A percentile compares a stretch with the other conserved stretches of the same genome.
These are phyloP conservation scores for Colletotrichum australisinense DNA, from an alignment of 2,329 filamentous ascomycete species.

Conservation along the genomic window DNA sequence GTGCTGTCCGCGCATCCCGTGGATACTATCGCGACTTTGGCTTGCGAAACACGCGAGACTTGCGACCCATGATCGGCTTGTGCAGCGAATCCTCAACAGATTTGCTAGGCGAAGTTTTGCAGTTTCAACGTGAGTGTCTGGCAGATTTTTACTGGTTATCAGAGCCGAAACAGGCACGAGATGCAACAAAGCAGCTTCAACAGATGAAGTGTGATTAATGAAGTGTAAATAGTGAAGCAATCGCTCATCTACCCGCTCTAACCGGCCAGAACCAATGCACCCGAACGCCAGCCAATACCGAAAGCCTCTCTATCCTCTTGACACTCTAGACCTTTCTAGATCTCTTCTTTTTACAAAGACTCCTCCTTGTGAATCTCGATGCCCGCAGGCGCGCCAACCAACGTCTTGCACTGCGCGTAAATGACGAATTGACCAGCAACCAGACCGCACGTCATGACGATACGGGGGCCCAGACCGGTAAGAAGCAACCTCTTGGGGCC, in stretches of 20 bases:
- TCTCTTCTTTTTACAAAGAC: constrained; percentile 2
- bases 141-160: rapidly evolving
- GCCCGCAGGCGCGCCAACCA: constrained; percentile 61
- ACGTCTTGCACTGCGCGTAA: constrained; percentile 64
- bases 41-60: not conserved
- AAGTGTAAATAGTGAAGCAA: not conserved
- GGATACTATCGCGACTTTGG: not conserved
- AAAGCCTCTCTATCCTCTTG: not conserved
- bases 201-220: not conserved
- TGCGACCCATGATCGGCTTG: not conserved
- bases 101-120: not conserved
- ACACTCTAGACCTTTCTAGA: not conserved
- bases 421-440: constrained; percentile 67
- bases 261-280: not conserved
- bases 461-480: constrained; percentile 60
- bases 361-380: constrained; percentile 65
- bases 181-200: not conserved
- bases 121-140: not conserved
- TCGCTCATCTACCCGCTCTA: constrained; percentile 13
- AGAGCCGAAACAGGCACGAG: not conserved
- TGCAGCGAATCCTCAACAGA: not conserved
- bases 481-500: constrained; percentile 60
- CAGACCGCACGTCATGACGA: constrained; percentile 65
- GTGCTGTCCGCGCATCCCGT: not conserved
- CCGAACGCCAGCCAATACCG: constrained; percentile 9